phyloP scores from a whole-genome alignment of 352 stramenopile genomes.

The Globisporangium irregulare region DNA sequence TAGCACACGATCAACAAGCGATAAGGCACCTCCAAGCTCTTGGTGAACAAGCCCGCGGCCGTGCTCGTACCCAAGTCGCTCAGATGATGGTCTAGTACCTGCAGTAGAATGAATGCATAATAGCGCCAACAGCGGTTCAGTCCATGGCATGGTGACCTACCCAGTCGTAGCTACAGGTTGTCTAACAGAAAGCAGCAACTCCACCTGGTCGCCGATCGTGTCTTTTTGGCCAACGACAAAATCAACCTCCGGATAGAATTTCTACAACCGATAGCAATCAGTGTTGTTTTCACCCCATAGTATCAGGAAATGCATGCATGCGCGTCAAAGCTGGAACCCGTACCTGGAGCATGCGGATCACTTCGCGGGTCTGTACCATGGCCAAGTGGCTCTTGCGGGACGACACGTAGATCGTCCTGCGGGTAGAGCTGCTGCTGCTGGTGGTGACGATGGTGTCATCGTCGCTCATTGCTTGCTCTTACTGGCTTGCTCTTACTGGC shows the following conservation, averaged over 20 bases:
- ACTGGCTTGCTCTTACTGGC: too few species aligned
- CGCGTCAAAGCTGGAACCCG: too few species aligned
- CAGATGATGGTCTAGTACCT: slow-evolving; percentile 69
- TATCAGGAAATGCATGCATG: neutral
- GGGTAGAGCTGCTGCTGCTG: neutral
- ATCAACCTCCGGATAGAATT: slow-evolving; percentile 52
- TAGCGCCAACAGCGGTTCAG: neutral
- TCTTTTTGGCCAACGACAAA: slow-evolving; percentile 82
- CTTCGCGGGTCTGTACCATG: slow-evolving; percentile 85
- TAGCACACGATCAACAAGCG: too few species aligned
- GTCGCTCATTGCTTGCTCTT: neutral
- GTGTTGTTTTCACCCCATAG: neutral
- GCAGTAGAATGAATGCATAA: neutral
- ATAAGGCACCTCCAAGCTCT: slow-evolving; percentile 71
- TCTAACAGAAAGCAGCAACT: neutral
- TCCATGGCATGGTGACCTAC: neutral
- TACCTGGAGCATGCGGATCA: slow-evolving; percentile 76
- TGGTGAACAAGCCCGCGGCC: slow-evolving; percentile 82
- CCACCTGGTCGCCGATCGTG: slow-evolving; percentile 74
- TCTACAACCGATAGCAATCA: slow-evolving; percentile 17
- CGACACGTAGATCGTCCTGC: slow-evolving; percentile 74
- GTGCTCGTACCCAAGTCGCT: slow-evolving; percentile 71
- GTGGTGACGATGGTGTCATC: neutral
- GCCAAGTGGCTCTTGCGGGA: slow-evolving; percentile 87
- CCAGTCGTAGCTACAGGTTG: neutral